A percentile compares a stretch with the other conserved stretches of the same genome.
Evolutionary conservation across 169 alveolate genomes (phyloP).

Genomic region (Cryptosporidium sp.): DNA sequence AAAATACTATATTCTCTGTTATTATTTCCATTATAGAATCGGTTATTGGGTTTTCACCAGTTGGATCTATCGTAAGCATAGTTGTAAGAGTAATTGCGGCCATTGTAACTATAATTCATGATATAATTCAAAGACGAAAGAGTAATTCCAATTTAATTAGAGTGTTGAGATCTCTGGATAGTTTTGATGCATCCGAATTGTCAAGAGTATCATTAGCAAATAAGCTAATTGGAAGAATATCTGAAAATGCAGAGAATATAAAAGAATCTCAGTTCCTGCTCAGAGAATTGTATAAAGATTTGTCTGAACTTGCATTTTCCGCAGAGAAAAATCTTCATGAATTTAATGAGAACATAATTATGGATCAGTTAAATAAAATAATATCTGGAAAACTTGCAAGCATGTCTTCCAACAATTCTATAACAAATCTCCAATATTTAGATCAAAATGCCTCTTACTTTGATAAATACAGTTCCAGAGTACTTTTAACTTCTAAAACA

Average conservation of each 20-base stretch:
- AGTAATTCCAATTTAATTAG: conserved; percentile 47
- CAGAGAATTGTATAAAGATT: conserved; percentile 12
- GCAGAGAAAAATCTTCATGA: conserved; percentile 6
- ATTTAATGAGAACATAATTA: conserved; percentile 3
- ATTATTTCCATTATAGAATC: conserved; percentile 49
- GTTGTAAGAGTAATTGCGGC: conserved; percentile 71
- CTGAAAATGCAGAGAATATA: conserved; percentile 1
- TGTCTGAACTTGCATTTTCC: conserved; percentile 29
- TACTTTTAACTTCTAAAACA: neutral
- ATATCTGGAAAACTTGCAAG: conserved; percentile 23
- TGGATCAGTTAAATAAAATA: conserved; percentile 8
- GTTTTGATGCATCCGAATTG: conserved; percentile 4
- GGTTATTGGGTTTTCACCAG: conserved; percentile 38
- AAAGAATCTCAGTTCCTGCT: conserved; percentile 18
- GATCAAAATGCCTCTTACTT: neutral
- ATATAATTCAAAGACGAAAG: conserved; percentile 31
- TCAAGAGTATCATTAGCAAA: conserved; percentile 41
- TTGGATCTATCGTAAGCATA: conserved; percentile 30
- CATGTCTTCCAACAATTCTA: conserved; percentile 20
- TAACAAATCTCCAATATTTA: neutral
- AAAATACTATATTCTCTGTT: conserved; percentile 43
- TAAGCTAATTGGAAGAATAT: conserved; percentile 31
- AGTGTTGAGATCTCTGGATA: conserved; percentile 22
- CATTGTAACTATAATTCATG: conserved; percentile 44
- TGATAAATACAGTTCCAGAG: neutral